Conservation (phyloP, 2,329 filamentous ascomycete species). For the Aspergillus aculeatinus region DNA sequence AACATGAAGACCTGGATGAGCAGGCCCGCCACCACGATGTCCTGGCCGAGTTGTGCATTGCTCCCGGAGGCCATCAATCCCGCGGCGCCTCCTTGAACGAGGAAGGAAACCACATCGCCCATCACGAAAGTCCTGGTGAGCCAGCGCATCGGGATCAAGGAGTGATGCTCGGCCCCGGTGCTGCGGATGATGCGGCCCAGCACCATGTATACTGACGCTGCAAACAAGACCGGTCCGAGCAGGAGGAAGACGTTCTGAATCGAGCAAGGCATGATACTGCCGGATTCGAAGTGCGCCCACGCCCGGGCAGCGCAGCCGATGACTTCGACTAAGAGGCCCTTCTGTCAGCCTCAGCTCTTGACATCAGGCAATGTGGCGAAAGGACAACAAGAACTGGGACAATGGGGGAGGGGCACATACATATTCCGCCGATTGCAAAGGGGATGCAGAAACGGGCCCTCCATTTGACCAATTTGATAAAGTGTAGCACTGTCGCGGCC, state of each 20-base stretch:
- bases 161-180: background rate
- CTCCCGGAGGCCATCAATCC: no score
- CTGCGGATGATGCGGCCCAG: background rate
- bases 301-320: conserved; percentile 26
- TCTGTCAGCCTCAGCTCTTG: no score
- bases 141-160: background rate
- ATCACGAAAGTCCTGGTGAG: background rate
- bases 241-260: conserved; percentile 48
- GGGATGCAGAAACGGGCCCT: background rate
- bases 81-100: background rate
- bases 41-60: background rate
- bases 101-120: background rate
- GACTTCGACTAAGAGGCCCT: conserved; percentile 30
- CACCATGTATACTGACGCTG: background rate
- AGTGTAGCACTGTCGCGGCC: background rate
- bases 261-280: conserved; percentile 32
- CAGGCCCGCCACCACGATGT: background rate
- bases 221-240: conserved; percentile 22
- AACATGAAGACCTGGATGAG: background rate
- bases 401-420: background rate
- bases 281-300: conserved; percentile 20
- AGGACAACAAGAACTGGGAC: no score
- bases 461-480: background rate
- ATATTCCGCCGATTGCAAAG: background rate
- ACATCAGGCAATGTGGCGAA: background rate